phyloP scores from a whole-genome alignment of 495 filamentous ascomycete genomes.

The Penicillium herquei region DNA sequence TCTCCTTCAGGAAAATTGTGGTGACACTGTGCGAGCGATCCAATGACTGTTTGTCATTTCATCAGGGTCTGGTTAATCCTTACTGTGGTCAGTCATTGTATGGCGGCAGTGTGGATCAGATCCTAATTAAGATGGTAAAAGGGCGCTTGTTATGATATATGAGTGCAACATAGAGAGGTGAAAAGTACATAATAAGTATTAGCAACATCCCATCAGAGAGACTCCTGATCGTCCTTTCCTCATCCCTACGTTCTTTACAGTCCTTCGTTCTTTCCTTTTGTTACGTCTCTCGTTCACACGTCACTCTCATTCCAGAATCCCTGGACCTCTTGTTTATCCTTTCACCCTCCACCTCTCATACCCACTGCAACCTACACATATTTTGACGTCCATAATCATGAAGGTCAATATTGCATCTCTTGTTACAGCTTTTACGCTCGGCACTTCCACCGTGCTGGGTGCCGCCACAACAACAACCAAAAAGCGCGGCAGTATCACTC shows the following conservation, averaged over 20 bases:
- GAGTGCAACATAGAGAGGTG: not conserved
- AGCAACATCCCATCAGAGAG: not conserved
- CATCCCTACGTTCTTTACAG: slow-evolving; percentile 31
- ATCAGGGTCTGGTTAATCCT: not conserved
- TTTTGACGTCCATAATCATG: slow-evolving; percentile 40
- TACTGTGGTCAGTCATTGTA: not conserved
- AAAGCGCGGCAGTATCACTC: slow-evolving; percentile 42
- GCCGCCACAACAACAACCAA: slow-evolving; percentile 40
- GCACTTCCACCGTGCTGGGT: slow-evolving; percentile 45
- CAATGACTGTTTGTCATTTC: not conserved
- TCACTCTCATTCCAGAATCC: not conserved
- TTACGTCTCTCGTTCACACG: not conserved
- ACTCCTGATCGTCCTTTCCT: slow-evolving; percentile 5
- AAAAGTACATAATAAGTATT: not conserved
- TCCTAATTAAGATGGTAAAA: not conserved
- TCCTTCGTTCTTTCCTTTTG: slow-evolving; percentile 34
- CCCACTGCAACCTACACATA: not conserved
- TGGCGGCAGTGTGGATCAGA: not conserved
- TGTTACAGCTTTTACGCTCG: slow-evolving; percentile 52
- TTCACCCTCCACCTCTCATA: slow-evolving; percentile 19
- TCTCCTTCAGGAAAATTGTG: slow-evolving; percentile 1
- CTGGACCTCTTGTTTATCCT: slow-evolving; percentile 16
- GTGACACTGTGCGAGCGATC: not conserved
- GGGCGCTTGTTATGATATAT: not conserved
- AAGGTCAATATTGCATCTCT: slow-evolving; percentile 54